phyloP scores from a whole-genome alignment of 495 filamentous ascomycete genomes.

The Aspergillus olivimuriae region DNA sequence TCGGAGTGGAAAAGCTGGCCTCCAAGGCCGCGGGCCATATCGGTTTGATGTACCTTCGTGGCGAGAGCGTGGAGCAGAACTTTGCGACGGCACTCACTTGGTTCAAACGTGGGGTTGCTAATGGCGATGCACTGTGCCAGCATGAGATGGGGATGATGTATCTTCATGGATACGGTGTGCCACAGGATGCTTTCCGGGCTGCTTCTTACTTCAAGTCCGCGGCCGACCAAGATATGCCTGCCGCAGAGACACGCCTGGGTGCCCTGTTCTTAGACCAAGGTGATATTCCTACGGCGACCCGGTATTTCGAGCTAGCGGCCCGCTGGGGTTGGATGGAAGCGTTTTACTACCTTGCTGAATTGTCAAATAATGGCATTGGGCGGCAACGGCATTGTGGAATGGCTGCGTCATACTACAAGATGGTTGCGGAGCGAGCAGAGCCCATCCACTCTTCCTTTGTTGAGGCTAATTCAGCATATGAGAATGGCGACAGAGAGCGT shows the following conservation, averaged over 20 bases:
- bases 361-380: constrained; percentile 74
- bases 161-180: constrained; percentile 75
- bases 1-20: constrained; percentile 72
- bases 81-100: constrained; percentile 69
- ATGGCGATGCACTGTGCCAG: constrained; percentile 80
- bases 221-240: constrained; percentile 75
- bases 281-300: constrained; percentile 63
- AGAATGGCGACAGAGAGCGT: constrained; percentile 75
- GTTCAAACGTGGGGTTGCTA: constrained; percentile 77
- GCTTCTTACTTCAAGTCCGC: constrained; percentile 76
- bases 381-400: constrained; percentile 72
- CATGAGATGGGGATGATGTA: constrained; percentile 83
- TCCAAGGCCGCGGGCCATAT: constrained; percentile 87
- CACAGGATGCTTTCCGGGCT: constrained; percentile 65
- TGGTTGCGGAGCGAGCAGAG: constrained; percentile 86
- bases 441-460: constrained; percentile 73
- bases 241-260: constrained; percentile 78
- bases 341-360: constrained; percentile 91
- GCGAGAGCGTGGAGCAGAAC: constrained; percentile 81
- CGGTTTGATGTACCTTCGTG: constrained; percentile 87
- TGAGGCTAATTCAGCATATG: constrained; percentile 81
- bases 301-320: constrained; percentile 90
- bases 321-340: constrained; percentile 86
- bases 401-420: constrained; percentile 89
- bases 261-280: constrained; percentile 88